phyloP scores from a whole-genome alignment of 192 early-diverging fungal genomes.

The Geranomyces michiganensis region DNA sequence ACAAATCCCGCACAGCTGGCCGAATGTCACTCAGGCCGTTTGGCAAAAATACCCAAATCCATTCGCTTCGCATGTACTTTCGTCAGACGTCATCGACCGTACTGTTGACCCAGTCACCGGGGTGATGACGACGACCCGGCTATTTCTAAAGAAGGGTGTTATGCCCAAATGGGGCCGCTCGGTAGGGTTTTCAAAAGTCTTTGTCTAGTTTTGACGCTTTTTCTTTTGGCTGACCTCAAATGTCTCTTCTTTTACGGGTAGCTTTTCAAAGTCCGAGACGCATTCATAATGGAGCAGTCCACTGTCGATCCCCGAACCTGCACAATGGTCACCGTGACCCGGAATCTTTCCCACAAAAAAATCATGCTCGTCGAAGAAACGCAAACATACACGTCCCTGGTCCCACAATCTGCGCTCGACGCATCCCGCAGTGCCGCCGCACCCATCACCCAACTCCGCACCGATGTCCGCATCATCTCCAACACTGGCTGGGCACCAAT shows the following conservation, averaged over 20 bases:
- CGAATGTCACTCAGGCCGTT: constrained; percentile 83
- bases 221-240: neutral
- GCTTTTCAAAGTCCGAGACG: constrained; percentile 81
- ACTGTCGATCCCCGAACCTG: constrained; percentile 74
- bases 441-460: constrained; percentile 67
- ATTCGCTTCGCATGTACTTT: constrained; percentile 90
- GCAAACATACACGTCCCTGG: constrained; percentile 54
- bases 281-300: constrained; percentile 90
- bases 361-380: constrained; percentile 92
- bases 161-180: constrained; percentile 84
- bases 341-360: constrained; percentile 92
- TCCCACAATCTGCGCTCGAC: neutral
- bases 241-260: constrained; percentile 42
- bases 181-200: constrained; percentile 13
- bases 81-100: constrained; percentile 91
- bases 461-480: constrained; percentile 85
- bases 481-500: constrained; percentile 82
- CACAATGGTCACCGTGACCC: constrained; percentile 80
- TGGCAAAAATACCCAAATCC: constrained; percentile 98
- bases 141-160: constrained; percentile 86
- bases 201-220: neutral
- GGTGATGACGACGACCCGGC: constrained; percentile 80
- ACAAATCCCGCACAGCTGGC: constrained; percentile 21
- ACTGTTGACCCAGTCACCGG: constrained; percentile 74
- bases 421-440: neutral